Evolutionary conservation across 2,329 filamentous ascomycete species (phyloP).

Genomic region (Penicillium polonicum): DNA sequence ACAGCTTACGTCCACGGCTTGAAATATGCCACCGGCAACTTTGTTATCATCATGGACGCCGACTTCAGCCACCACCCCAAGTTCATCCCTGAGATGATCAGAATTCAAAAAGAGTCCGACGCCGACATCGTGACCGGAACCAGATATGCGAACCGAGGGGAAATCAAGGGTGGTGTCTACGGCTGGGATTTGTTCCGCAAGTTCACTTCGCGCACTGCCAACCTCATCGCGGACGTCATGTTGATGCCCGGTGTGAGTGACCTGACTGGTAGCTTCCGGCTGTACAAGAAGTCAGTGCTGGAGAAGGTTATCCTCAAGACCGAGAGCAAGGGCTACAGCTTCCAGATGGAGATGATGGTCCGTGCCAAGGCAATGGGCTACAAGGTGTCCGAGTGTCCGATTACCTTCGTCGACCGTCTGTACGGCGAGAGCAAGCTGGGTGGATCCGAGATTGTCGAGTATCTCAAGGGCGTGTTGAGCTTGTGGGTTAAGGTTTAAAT

Average conservation of each 20-base stretch:
- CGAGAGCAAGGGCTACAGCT: constrained; percentile 95
- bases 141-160: constrained; percentile 75
- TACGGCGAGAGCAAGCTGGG: constrained; percentile 96
- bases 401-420: constrained; percentile 90
- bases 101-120: constrained; percentile 70
- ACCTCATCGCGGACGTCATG: constrained; percentile 93
- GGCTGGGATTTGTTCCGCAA: constrained; percentile 95
- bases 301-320: constrained; percentile 87
- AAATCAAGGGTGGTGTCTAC: constrained; percentile 71
- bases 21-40: constrained; percentile 87
- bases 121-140: constrained; percentile 98
- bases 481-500: constrained; percentile 73
- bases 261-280: constrained; percentile 86
- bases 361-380: constrained; percentile 94
- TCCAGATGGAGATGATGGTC: constrained; percentile 99
- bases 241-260: constrained; percentile 92
- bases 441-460: constrained; percentile 93
- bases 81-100: constrained; percentile 95
- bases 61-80: constrained; percentile 99
- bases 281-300: constrained; percentile 90
- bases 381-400: constrained; percentile 91
- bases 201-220: constrained; percentile 70
- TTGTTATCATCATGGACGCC: constrained; percentile 99
- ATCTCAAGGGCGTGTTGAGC: constrained; percentile 78
- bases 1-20: constrained; percentile 95